Percentiles rank a stretch among this genome's conserved stretches.
These are phyloP conservation scores for Hamigera avellanea DNA, from an alignment of 495 filamentous ascomycete genomes.

Conservation along the genomic window DNA sequence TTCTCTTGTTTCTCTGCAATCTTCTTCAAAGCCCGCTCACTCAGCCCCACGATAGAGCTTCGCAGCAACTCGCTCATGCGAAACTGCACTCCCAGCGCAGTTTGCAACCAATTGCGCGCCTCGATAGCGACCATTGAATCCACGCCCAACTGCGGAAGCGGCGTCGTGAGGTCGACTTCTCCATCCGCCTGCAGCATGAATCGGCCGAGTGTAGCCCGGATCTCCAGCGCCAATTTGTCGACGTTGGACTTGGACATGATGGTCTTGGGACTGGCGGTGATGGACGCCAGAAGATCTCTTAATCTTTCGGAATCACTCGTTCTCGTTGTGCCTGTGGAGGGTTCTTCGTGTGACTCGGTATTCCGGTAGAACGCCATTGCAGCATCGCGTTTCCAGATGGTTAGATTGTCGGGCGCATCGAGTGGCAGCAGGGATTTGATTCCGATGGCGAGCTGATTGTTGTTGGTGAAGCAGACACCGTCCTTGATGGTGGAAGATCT, in stretches of 20 bases:
- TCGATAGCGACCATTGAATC: slow-evolving; percentile 29
- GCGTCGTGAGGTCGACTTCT: slow-evolving; percentile 14
- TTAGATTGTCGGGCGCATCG: slow-evolving; percentile 1
- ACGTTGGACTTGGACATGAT: not conserved
- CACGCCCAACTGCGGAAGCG: slow-evolving; percentile 17
- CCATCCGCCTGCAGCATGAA: slow-evolving; percentile 24
- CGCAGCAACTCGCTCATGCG: no score
- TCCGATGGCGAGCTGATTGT: slow-evolving; percentile 4
- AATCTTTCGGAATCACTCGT: not conserved
- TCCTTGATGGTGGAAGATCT: not conserved
- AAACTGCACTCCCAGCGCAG: no score
- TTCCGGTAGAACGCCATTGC: slow-evolving; percentile 9
- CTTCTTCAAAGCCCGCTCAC: no score
- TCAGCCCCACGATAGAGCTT: no score
- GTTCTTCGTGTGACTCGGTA: no score
- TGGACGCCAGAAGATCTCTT: not conserved
- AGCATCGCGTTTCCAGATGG: slow-evolving; percentile 5
- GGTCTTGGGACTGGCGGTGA: not conserved
- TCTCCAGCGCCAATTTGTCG: not conserved
- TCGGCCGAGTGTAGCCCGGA: slow-evolving; percentile 9
- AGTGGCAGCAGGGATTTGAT: slow-evolving; percentile 3
- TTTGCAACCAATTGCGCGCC: slow-evolving; percentile 23
- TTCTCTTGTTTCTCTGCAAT: no score
- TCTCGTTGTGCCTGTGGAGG: no score
- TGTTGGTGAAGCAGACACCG: not conserved